These are phyloP conservation scores for Diplogelasinospora grovesii DNA, from an alignment of 495 filamentous ascomycete genomes.

Conservation along the genomic window DNA sequence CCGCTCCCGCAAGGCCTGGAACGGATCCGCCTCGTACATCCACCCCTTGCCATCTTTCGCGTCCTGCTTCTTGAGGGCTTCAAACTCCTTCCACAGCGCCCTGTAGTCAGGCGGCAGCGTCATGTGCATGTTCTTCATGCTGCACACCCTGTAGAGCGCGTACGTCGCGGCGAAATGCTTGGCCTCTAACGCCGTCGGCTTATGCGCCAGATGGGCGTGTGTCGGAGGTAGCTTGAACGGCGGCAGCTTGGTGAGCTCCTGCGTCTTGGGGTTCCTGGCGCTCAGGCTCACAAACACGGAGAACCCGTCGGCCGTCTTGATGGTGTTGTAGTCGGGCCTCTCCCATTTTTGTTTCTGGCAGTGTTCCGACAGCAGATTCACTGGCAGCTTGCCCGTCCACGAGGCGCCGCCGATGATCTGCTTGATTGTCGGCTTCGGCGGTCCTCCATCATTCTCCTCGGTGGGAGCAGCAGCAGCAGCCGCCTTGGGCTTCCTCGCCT, in stretches of 20 bases:
- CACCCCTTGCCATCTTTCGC: slow-evolving; percentile 68
- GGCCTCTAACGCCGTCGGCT: slow-evolving; percentile 77
- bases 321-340: slow-evolving; percentile 77
- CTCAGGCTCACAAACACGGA: slow-evolving; percentile 73
- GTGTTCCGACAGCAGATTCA: slow-evolving; percentile 88
- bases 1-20: slow-evolving; percentile 67
- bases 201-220: slow-evolving; percentile 59
- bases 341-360: slow-evolving; percentile 94
- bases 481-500: slow-evolving; percentile 40
- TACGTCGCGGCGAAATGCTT: slow-evolving; percentile 89
- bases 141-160: slow-evolving; percentile 82
- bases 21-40: slow-evolving; percentile 96
- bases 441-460: slow-evolving; percentile 33
- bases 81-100: slow-evolving; percentile 84
- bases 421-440: slow-evolving; percentile 74
- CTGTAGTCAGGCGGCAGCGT: slow-evolving; percentile 86
- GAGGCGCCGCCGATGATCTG: slow-evolving; percentile 88
- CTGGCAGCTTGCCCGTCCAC: slow-evolving; percentile 95
- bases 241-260: slow-evolving; percentile 62
- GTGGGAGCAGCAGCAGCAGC: slow-evolving; percentile 10
- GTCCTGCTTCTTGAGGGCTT: slow-evolving; percentile 69
- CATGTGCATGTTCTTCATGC: slow-evolving; percentile 89
- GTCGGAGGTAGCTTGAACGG: slow-evolving; percentile 74
- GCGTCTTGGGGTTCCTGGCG: slow-evolving; percentile 74
- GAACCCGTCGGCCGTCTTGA: slow-evolving; percentile 54